These are phyloP conservation scores for Apiospora saccharicola DNA, from an alignment of 2,329 filamentous ascomycete genomes.

Conservation along the genomic window DNA sequence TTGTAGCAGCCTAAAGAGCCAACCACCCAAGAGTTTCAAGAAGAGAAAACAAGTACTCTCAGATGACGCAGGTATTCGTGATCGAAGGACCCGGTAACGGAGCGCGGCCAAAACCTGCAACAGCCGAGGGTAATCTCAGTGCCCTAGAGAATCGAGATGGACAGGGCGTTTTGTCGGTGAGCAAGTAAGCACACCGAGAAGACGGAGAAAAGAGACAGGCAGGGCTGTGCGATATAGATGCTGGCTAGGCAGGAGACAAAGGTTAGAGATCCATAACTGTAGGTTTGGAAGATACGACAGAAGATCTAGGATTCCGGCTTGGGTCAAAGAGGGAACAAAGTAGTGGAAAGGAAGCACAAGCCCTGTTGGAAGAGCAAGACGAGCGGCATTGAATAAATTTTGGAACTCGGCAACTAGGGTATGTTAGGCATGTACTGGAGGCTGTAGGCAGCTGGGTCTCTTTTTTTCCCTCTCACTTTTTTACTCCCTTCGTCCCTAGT, in stretches of 20 bases:
- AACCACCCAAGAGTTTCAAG: neutral
- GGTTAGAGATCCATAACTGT: slow-evolving; percentile 23
- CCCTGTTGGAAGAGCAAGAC: slow-evolving; percentile 1
- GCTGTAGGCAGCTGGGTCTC: slow-evolving; percentile 16
- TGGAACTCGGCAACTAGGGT: slow-evolving; percentile 13
- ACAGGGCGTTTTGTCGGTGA: slow-evolving; percentile 20
- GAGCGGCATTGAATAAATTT: slow-evolving; percentile 17
- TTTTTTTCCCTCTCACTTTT: slow-evolving; percentile 2
- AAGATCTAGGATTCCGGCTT: neutral
- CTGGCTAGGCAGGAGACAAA: slow-evolving; percentile 20
- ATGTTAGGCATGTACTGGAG: slow-evolving; percentile 3
- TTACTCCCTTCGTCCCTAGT: neutral
- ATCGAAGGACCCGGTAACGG: slow-evolving; percentile 23
- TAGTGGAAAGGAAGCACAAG: slow-evolving; percentile 4
- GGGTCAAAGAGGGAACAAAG: neutral
- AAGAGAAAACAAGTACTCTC: neutral
- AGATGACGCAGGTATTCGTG: slow-evolving; percentile 14
- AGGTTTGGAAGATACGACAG: neutral
- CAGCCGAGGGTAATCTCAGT: slow-evolving; percentile 22
- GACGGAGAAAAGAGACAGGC: neutral
- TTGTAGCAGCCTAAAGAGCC: neutral
- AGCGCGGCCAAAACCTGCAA: neutral
- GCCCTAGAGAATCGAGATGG: slow-evolving; percentile 11
- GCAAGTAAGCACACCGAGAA: slow-evolving; percentile 8
- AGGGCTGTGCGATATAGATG: slow-evolving; percentile 15